Percentiles rank a stretch among this genome's conserved stretches.
Evolutionary conservation across 2,329 filamentous ascomycete species (phyloP).

Genomic region (Hypoxylon sp.): DNA sequence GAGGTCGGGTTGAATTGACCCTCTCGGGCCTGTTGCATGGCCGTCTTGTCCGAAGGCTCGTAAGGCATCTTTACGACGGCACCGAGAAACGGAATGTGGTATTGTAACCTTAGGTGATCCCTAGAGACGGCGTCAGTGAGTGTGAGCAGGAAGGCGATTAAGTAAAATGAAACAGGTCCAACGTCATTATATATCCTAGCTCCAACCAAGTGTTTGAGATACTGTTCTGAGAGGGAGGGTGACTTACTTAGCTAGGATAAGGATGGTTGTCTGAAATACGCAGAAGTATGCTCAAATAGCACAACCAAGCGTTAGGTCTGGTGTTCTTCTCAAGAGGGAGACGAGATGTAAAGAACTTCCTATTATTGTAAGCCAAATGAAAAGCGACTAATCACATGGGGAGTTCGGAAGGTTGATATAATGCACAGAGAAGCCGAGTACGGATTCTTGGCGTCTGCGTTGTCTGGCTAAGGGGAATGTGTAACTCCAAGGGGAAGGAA

Average conservation of each 20-base stretch:
- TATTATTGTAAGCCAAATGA: constrained; percentile 3
- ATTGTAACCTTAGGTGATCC: not conserved
- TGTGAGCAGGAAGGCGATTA: not conserved
- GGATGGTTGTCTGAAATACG: constrained; percentile 23
- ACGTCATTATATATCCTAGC: not conserved
- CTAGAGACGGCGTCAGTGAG: constrained; percentile 11
- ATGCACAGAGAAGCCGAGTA: not conserved
- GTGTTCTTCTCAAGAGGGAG: not conserved
- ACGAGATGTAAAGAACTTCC: not conserved
- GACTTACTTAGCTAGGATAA: constrained; percentile 13
- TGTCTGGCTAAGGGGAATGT: not conserved
- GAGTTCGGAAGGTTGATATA: not conserved
- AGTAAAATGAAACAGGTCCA: not conserved
- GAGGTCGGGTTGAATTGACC: constrained; percentile 62
- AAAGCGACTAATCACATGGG: not conserved
- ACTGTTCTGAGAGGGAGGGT: not conserved
- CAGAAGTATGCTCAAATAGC: constrained; percentile 30
- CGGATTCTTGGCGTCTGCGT: not conserved
- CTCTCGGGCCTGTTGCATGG: constrained; percentile 61
- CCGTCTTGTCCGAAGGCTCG: constrained; percentile 45
- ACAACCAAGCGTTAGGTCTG: constrained; percentile 14
- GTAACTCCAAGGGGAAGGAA: not conserved
- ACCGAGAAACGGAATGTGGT: not conserved
- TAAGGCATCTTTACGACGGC: constrained; percentile 26
- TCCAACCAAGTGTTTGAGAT: not conserved